These are phyloP conservation scores for Volvox carteri DNA, from an alignment of 163 green algal genomes.

Conservation along the genomic window DNA sequence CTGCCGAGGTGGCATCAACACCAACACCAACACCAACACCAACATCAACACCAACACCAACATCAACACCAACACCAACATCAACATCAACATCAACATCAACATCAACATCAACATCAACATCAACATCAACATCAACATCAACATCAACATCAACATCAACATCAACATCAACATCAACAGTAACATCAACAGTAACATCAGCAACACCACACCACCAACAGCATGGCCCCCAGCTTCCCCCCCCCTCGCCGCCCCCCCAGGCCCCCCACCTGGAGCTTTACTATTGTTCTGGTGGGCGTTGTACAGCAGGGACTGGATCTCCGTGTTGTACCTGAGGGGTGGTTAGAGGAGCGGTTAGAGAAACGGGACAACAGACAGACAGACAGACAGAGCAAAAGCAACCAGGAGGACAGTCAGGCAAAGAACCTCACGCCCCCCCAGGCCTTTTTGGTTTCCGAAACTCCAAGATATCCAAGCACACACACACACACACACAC, in stretches of 20 bases:
- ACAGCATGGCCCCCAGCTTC: not conserved
- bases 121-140: not conserved
- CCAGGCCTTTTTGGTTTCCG: not conserved
- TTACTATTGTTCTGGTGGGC: not conserved
- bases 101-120: not conserved
- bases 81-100: not conserved
- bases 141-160: not conserved
- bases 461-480: not conserved
- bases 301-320: not conserved
- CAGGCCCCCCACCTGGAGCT: not conserved
- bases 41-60: not conserved
- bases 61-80: not conserved
- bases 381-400: not conserved
- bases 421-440: not conserved
- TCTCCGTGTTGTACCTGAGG: not conserved
- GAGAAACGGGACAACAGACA: not conserved
- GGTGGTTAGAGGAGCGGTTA: too few relatives aligned
- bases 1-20: not conserved
- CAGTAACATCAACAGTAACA: not conserved
- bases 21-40: not conserved
- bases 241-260: not conserved
- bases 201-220: not conserved
- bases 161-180: not conserved
- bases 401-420: not conserved
- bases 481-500: not conserved